These are phyloP conservation scores for Chaetomium globosum DNA, from an alignment of 2,329 filamentous ascomycete genomes.

Conservation along the genomic window DNA sequence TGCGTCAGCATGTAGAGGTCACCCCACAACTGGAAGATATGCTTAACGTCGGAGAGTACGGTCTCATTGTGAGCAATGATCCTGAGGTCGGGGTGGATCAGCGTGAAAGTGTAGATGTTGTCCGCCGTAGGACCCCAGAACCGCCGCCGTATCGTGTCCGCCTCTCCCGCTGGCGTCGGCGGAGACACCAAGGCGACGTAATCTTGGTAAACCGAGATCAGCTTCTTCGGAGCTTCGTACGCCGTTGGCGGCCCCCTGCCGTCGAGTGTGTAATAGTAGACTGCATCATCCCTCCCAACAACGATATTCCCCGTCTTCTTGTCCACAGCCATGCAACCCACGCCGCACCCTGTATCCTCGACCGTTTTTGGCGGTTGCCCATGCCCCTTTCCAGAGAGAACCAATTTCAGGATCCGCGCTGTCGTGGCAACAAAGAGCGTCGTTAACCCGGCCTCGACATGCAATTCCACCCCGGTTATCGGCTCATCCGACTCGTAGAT, in stretches of 20 bases:
- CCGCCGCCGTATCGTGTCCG: constrained; percentile 66
- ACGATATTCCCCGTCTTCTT: constrained; percentile 79
- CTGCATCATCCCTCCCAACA: constrained; percentile 90
- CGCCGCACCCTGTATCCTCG: constrained; percentile 84
- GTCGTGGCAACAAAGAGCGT: constrained; percentile 93
- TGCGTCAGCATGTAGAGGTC: constrained; percentile 87
- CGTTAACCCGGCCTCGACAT: constrained; percentile 62
- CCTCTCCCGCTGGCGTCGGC: constrained; percentile 58
- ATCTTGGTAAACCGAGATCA: constrained; percentile 76
- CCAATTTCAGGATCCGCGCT: constrained; percentile 79
- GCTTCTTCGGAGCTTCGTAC: constrained; percentile 87
- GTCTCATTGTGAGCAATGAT: constrained; percentile 89
- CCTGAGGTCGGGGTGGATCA: constrained; percentile 88
- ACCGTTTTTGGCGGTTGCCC: constrained; percentile 84
- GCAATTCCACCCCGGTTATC: constrained; percentile 85
- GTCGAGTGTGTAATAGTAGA: constrained; percentile 87
- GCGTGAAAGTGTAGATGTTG: constrained; percentile 82
- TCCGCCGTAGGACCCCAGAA: constrained; percentile 75
- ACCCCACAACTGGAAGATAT: constrained; percentile 84
- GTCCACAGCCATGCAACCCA: constrained; percentile 94
- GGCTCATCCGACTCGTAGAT: constrained; percentile 97
- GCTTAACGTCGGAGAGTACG: constrained; percentile 76
- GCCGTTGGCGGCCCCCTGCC: constrained; percentile 86
- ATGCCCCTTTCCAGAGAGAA: constrained; percentile 85
- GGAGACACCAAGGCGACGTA: constrained; percentile 88